These are phyloP conservation scores for Scenedesmus sp. DNA, from an alignment of 163 green algal genomes.

Conservation along the genomic window DNA sequence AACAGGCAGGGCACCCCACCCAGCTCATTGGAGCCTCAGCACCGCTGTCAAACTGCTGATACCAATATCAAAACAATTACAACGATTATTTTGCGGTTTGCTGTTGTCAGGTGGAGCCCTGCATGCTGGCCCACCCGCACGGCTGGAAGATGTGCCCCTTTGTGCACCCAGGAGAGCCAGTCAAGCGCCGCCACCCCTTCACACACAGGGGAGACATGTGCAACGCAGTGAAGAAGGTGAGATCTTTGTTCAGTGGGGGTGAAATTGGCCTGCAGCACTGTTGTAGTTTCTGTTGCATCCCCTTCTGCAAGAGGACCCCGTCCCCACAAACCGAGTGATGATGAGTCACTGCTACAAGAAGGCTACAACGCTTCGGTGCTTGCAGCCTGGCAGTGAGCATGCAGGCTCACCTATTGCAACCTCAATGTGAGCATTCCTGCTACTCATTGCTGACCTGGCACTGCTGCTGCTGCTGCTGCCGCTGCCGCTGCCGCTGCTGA, in stretches of 20 bases:
- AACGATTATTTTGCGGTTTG: too few species aligned
- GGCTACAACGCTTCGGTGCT: neutral
- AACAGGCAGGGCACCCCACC: neutral
- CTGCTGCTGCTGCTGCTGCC: neutral
- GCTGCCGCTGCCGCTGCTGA: neutral
- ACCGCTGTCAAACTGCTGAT: too few species aligned
- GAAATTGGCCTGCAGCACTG: neutral
- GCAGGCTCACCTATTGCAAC: too few species aligned
- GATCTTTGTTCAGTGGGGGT: neutral
- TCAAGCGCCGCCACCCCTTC: neutral
- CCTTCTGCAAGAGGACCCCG: too few species aligned
- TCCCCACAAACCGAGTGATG: too few species aligned
- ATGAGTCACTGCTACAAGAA: too few species aligned
- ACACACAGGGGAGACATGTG: conserved; percentile 11
- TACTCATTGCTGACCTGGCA: neutral
- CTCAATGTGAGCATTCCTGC: neutral
- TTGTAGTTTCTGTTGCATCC: too few species aligned
- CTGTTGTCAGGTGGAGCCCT: neutral
- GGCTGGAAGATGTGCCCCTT: conserved; percentile 7
- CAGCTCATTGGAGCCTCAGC: too few species aligned
- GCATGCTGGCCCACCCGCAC: neutral
- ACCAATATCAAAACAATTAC: too few species aligned
- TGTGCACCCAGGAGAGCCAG: neutral
- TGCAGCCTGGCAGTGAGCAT: neutral
- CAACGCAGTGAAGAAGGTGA: neutral